Conservation (phyloP, 176 grass and related monocot species). For the Rhynchospora pubera region DNA sequence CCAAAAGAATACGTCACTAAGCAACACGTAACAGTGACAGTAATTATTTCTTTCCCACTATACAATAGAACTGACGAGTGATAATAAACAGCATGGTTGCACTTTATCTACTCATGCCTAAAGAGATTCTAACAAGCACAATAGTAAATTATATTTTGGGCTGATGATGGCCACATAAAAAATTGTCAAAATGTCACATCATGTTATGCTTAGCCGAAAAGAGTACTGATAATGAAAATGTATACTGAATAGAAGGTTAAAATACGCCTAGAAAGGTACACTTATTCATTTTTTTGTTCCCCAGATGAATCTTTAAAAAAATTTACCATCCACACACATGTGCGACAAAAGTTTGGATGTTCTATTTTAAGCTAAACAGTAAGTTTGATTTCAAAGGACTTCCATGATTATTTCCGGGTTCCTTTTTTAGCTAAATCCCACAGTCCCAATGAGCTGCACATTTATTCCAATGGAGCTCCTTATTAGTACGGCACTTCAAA, state of each 20-base stretch:
- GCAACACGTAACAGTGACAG: neutral
- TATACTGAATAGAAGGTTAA: neutral
- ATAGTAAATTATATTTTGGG: neutral
- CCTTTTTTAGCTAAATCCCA: neutral
- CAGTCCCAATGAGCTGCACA: neutral
- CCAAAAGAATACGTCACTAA: neutral
- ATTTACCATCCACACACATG: neutral
- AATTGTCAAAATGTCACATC: neutral
- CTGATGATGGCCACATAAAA: neutral
- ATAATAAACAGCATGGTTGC: conserved; percentile 5
- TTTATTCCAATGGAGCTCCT: neutral
- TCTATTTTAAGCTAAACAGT: neutral
- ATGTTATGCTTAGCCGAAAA: neutral
- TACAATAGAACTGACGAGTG: neutral
- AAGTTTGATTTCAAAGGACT: neutral
- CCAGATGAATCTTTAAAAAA: too few species aligned
- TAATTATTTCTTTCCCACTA: neutral
- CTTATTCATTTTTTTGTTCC: neutral
- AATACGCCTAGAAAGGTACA: neutral
- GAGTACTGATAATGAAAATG: neutral
- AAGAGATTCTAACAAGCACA: neutral
- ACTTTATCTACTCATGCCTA: neutral
- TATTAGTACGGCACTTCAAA: neutral
- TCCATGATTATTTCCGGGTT: neutral
- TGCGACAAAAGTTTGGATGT: neutral